Percentiles rank a stretch among this genome's conserved stretches.
Conservation (phyloP, 1,284 basidiomycete genomes). For the Cerrena zonata region DNA sequence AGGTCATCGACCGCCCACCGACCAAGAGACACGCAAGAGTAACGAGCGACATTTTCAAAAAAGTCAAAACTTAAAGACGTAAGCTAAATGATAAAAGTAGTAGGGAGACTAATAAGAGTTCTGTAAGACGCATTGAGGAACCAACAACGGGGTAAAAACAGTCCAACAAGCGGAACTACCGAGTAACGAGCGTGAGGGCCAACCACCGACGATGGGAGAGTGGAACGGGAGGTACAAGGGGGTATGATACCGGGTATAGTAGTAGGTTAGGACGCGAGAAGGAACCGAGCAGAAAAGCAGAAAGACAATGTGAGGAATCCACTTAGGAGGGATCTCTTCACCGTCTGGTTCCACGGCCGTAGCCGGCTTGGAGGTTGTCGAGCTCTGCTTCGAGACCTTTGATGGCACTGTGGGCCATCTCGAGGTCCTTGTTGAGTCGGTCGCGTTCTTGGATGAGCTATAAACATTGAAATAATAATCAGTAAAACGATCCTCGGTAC, state of each 20-base stretch:
- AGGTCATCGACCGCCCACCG: background rate
- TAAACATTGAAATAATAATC: conserved; percentile 15
- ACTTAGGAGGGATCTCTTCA: conserved; percentile 33
- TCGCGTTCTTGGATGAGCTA: conserved; percentile 95
- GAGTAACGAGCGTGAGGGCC: no score
- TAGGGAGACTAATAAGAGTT: background rate
- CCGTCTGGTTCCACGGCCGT: conserved; percentile 69
- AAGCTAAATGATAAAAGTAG: background rate
- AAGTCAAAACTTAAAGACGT: background rate
- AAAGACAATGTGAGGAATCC: background rate
- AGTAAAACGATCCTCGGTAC: background rate
- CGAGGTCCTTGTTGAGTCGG: conserved; percentile 93
- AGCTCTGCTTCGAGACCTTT: conserved; percentile 86
- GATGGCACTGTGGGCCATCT: conserved; percentile 86
- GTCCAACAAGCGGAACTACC: background rate
- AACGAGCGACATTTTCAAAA: background rate
- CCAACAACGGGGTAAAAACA: background rate
- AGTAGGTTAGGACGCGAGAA: background rate
- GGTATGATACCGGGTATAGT: conserved; percentile 9
- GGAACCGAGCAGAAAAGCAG: background rate
- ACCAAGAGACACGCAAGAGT: background rate
- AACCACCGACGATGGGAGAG: no score
- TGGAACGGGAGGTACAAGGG: background rate
- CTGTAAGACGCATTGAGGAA: background rate
- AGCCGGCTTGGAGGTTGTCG: conserved; percentile 83